Base-by-base conservation (phyloP, 345 rosid genomes). In the Linum trigynum region DNA sequence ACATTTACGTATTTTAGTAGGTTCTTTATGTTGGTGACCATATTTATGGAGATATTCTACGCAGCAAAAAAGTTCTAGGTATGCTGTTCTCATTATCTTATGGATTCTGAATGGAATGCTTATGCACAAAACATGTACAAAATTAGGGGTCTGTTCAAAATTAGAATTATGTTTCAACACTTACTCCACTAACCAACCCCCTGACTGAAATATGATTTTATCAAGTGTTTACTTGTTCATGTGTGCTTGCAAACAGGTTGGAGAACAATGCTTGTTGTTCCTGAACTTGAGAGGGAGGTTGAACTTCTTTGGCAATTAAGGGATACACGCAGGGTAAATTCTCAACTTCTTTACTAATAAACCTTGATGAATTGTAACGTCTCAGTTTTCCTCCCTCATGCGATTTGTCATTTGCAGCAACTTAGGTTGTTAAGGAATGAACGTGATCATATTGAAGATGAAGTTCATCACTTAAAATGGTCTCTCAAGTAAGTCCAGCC, bases 1-100 rank as follows among this genome's bases (percentile, higher is more conserved):
- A 79, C 16, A 41, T 35, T 16, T 67, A 7, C 16, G 12, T 11
- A 5, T 75, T 67, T 69, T 75, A 39, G 42, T 73, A 94, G 99
- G 97, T 88, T 68, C 95, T 94, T 65, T 90, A 94, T 71, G 97
- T 88, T 69, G 99, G 99, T 23, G 99, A 94, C 76, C 99, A 94
- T 77, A 90, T 94, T 70, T 94, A 94, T 60, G 97, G 97, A 77
- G 99, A 94, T 75, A 94, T 94, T 64, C 72, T 90, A 74, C 97
- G 96, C 72, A 90, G 99, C 86, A 90, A 90, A 79, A 90, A 90
- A 74, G 78, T 88, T 69, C 96, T 94, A 61, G 99, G 99, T 94
- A 88, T 65, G 63, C 61, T 61, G 61, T 55, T 43, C 72, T 42
- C 41, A 42, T 45, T 50, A 43, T 59, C 37, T 35, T 11, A 23